Evolutionary conservation across 192 early-diverging fungal species (phyloP).

Genomic region (Helicostylum pulchrum): DNA sequence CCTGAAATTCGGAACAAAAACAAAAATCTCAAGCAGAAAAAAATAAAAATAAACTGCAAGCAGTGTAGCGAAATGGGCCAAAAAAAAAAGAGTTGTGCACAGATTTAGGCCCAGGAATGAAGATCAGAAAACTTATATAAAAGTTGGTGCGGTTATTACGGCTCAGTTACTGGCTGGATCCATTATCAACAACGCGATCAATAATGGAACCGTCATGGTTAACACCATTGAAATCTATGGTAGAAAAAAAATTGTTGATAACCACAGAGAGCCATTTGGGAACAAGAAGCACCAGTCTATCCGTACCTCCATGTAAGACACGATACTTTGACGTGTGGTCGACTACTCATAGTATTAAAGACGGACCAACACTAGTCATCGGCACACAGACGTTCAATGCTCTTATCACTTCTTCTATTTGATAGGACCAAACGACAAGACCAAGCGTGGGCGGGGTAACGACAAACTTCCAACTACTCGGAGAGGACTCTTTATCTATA

Average conservation of each 20-base stretch:
- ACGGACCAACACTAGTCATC: conserved; percentile 30
- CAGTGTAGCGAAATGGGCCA: too few species aligned
- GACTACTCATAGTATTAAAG: conserved; percentile 1
- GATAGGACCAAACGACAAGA: conserved; percentile 21
- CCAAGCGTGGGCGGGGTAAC: conserved; percentile 25
- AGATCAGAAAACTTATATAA: too few species aligned
- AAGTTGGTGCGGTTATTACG: too few species aligned
- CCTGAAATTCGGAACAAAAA: conserved; percentile 47
- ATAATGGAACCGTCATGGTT: conserved; percentile 24
- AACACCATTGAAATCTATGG: conserved; percentile 37
- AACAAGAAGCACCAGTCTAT: conserved; percentile 18
- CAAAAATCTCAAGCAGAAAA: too few species aligned
- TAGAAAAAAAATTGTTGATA: conserved; percentile 26
- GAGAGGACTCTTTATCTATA: background rate
- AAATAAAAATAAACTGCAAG: too few species aligned
- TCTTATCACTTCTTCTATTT: conserved; percentile 32
- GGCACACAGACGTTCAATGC: conserved; percentile 32
- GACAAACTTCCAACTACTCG: conserved; percentile 5
- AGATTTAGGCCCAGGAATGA: too few species aligned
- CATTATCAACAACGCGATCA: conserved; percentile 22
- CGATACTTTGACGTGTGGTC: conserved; percentile 36
- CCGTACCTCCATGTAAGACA: conserved; percentile 5
- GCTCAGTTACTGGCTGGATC: too few species aligned
- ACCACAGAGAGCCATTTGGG: conserved; percentile 29
- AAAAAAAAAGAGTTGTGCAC: too few species aligned